A percentile compares a stretch with the other conserved stretches of the same genome.
phyloP scores from a whole-genome alignment of 2,329 filamentous ascomycete species.

The Curvularia lunata region DNA sequence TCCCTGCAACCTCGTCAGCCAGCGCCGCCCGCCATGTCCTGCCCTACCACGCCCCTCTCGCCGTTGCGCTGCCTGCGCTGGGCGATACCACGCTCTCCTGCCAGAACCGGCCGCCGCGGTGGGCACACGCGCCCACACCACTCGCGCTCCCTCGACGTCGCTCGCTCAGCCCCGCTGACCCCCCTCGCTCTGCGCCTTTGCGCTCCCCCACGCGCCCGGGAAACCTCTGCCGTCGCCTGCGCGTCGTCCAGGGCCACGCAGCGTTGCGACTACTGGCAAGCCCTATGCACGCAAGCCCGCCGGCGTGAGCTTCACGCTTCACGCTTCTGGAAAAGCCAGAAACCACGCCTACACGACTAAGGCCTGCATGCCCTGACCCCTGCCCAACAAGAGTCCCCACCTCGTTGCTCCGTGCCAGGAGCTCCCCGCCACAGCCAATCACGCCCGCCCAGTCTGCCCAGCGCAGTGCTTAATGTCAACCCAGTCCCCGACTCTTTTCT shows the following conservation, averaged over 20 bases:
- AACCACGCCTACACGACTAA: constrained; percentile 28
- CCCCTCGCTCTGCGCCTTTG: not conserved
- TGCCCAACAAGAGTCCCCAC: constrained; percentile 27
- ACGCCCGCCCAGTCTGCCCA: constrained; percentile 24
- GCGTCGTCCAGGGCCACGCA: constrained; percentile 2
- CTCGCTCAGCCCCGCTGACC: constrained; percentile 18
- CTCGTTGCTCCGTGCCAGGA: constrained; percentile 30
- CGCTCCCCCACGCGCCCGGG: constrained; percentile 25
- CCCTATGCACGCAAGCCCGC: constrained; percentile 16
- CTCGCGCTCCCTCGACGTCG: not conserved
- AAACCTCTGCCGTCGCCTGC: constrained; percentile 14
- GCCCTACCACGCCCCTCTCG: constrained; percentile 22
- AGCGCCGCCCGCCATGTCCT: no score
- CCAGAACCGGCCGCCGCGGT: constrained; percentile 1
- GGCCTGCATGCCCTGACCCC: constrained; percentile 36
- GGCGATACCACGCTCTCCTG: not conserved
- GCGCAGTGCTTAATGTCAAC: constrained; percentile 42
- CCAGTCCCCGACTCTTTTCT: constrained; percentile 35
- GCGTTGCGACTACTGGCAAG: constrained; percentile 10
- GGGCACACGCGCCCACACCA: constrained; percentile 21
- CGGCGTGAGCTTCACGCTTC: constrained; percentile 14
- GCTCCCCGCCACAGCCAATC: constrained; percentile 32
- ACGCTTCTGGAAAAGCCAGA: constrained; percentile 13
- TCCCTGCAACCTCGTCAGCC: constrained; percentile 8
- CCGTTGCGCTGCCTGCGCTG: no score